A percentile compares a stretch with the other conserved stretches of the same genome.
These are phyloP conservation scores for Colletotrichum euphorbiae DNA, from an alignment of 2,329 filamentous ascomycete genomes.

Conservation along the genomic window DNA sequence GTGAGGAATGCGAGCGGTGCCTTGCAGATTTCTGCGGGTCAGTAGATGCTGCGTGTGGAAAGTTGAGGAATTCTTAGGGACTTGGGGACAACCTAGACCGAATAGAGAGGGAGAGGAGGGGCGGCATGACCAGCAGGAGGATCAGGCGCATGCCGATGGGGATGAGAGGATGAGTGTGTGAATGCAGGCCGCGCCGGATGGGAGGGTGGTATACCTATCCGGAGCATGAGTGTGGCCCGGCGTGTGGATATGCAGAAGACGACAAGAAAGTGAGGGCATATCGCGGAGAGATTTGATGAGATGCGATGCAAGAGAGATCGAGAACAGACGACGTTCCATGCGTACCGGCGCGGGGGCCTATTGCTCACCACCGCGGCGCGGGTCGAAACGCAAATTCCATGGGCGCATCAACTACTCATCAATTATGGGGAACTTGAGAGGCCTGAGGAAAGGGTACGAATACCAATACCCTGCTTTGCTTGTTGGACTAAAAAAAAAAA, in stretches of 20 bases:
- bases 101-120: background rate
- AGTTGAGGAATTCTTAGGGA: constrained; percentile 14
- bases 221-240: background rate
- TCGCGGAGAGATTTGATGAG: background rate
- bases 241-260: background rate
- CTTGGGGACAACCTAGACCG: background rate
- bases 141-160: constrained; percentile 26
- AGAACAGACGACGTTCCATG: constrained; percentile 4
- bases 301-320: constrained; percentile 3
- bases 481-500: background rate
- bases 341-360: constrained; percentile 16
- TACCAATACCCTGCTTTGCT: no score
- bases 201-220: constrained; percentile 35
- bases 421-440: no score
- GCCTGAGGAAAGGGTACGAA: no score
- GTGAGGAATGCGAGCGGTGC: constrained; percentile 8
- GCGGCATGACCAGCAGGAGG: constrained; percentile 17
- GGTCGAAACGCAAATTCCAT: constrained; percentile 4
- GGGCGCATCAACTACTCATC: background rate
- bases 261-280: background rate
- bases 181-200: background rate
- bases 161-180: background rate
- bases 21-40: constrained; percentile 4
- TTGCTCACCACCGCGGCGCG: constrained; percentile 12
- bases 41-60: background rate